Evolutionary conservation across 2,329 filamentous ascomycete species (phyloP).

Genomic region (Dactylonectria estremocensis): DNA sequence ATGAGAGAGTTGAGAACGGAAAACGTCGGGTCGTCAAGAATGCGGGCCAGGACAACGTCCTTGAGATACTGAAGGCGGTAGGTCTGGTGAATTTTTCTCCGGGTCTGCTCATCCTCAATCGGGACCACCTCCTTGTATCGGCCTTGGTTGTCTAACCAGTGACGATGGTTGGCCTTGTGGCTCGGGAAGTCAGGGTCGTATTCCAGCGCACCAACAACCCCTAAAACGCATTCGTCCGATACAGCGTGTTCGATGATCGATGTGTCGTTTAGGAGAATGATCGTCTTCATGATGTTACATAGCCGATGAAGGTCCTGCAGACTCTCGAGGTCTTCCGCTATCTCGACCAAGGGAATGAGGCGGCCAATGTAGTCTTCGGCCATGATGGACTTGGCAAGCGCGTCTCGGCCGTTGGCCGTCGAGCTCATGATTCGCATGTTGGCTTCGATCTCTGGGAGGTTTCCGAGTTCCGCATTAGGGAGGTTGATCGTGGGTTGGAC

Average conservation of each 20-base stretch:
- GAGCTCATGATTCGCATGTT: slow-evolving; percentile 85
- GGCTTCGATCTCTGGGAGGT: slow-evolving; percentile 87
- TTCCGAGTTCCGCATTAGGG: slow-evolving; percentile 84
- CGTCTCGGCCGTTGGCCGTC: slow-evolving; percentile 84
- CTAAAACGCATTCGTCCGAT: slow-evolving; percentile 88
- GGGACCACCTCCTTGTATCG: slow-evolving; percentile 97
- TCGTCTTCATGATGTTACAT: slow-evolving; percentile 98
- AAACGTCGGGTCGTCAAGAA: slow-evolving; percentile 97
- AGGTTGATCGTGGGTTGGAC: slow-evolving; percentile 79
- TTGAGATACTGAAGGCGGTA: slow-evolving; percentile 97
- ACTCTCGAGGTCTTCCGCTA: slow-evolving; percentile 93
- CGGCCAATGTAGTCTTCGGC: slow-evolving; percentile 89
- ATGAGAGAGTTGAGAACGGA: slow-evolving; percentile 97
- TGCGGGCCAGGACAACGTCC: slow-evolving; percentile 96
- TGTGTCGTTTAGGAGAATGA: slow-evolving; percentile 95
- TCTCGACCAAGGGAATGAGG: slow-evolving; percentile 86
- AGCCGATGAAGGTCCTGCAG: slow-evolving; percentile 88
- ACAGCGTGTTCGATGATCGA: slow-evolving; percentile 95
- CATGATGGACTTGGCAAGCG: slow-evolving; percentile 89
- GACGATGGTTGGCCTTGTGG: slow-evolving; percentile 96
- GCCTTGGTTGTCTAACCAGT: slow-evolving; percentile 90
- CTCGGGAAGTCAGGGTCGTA: slow-evolving; percentile 98
- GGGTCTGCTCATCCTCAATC: slow-evolving; percentile 86
- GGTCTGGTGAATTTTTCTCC: slow-evolving; percentile 94
- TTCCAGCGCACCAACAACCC: slow-evolving; percentile 95